Evolutionary conservation across 768 basidiomycete species (phyloP).

Genomic region (Macrocybe gigantea): DNA sequence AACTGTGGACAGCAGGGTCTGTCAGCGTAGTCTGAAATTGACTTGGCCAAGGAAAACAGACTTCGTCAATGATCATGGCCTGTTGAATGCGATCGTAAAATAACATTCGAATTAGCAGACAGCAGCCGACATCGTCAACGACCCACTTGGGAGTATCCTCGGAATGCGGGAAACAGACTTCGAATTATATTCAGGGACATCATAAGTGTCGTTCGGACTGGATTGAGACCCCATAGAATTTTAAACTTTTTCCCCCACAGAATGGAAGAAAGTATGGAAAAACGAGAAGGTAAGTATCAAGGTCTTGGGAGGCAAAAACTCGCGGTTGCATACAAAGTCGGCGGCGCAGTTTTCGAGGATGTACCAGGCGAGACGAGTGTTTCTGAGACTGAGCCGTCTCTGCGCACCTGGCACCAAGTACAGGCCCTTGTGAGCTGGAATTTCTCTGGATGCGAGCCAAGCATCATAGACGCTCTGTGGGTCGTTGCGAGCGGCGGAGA

Average conservation of each 20-base stretch:
- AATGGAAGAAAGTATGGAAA: too few relatives aligned
- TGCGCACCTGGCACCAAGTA: slow-evolving; percentile 63
- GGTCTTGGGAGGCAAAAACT: slow-evolving; percentile 1
- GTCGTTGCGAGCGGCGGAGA: slow-evolving; percentile 2
- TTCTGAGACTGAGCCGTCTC: slow-evolving; percentile 52
- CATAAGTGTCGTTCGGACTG: slow-evolving; percentile 66
- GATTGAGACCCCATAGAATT: slow-evolving; percentile 49
- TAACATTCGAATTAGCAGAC: slow-evolving; percentile 9
- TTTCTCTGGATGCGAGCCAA: slow-evolving; percentile 53
- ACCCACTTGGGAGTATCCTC: slow-evolving; percentile 73
- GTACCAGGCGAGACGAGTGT: slow-evolving; percentile 48
- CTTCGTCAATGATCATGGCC: slow-evolving; percentile 83
- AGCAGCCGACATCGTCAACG: slow-evolving; percentile 4
- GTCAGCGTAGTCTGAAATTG: slow-evolving; percentile 9
- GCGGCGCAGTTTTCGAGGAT: slow-evolving; percentile 46
- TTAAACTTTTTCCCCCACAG: slow-evolving; percentile 23
- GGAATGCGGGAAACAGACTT: slow-evolving; percentile 75
- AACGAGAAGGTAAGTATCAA: too few relatives aligned
- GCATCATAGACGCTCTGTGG: slow-evolving; percentile 39
- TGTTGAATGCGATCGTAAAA: slow-evolving; percentile 18
- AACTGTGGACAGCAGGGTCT: slow-evolving; percentile 36
- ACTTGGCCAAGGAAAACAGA: slow-evolving; percentile 22
- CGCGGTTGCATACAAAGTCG: slow-evolving; percentile 39
- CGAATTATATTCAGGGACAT: slow-evolving; percentile 63
- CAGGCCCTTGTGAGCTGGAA: slow-evolving; percentile 38